Evolutionary conservation across 805 yeast genomes (phyloP), one percentile per base, ranked within the genome.

Genomic region (Wickerhamiella hasegawae): DNA sequence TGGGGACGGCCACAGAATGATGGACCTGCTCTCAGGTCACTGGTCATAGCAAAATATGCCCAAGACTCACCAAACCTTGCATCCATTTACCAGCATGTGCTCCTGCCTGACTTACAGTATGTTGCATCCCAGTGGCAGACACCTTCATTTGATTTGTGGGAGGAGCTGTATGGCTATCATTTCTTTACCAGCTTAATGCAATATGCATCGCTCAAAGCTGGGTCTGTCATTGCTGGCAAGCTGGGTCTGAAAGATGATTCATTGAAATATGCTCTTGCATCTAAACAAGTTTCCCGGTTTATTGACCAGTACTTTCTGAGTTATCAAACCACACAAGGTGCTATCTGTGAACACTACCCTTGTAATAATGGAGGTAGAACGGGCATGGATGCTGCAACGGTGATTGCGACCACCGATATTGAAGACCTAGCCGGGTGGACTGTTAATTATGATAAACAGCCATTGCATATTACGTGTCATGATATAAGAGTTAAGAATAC

Each of bases 1-100:
- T 87, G 97, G 97, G 97, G 97, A 2, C 65, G 97, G 45, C 97
- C 97, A 1, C 97, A 87, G 57, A 68, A 83, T 40, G 97, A 87
- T 54, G 97, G 97, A 0, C 95, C 97, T 1, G 85, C 92, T 1
- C 62, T 87, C 38, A 66, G 96, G 46, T 66, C 74, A 9, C 65
- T 76, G 37, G 67, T 94, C 1, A 63, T 76, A 17, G 54, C 69
- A 26, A 67, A 67, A 41, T 80, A 71, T 50, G 45, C 80, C 40
- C 55, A 59, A 17, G 45, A 66, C 3, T 53, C 74, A 39, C 45
- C 54, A 12, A 54, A 54, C 15, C 45, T 55, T 25, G 33, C 28
- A n/a, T 60, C 38, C 15, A 51, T 76, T 19, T 77, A 69, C 48
- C 38, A 57, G 16, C 61, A 68, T 23, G 58, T 80, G 10, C 46